Base-by-base conservation (phyloP, 257 asterid species). In the Striga asiatica region DNA sequence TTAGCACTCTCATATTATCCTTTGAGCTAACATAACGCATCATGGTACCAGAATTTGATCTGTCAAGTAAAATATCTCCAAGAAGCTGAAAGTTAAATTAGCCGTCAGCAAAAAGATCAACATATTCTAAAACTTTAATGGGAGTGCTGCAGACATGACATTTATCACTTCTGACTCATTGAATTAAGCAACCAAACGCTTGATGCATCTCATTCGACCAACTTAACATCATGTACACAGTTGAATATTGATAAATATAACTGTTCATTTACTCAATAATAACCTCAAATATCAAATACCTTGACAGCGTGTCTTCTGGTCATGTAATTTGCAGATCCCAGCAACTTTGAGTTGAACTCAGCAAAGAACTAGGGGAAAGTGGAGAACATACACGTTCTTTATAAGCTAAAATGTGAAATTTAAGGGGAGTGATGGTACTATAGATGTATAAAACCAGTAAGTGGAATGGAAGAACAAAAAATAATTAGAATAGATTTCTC, bases 1-100 rank as follows among this genome's bases (percentile, higher is more conserved):
- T 92, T 13, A 81, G 52, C 52, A 86, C 85, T 63, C 72, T 81
- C 76, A 92, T 49, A 50, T 92, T 84, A 13, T 76, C 78, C 77
- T 57, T 76, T 7, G 91, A 78, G 77, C 83, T 74, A 64, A 92
- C 97, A 60, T 92, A 88, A 29, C 88, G 86, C 42, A 80, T 56
- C 99, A 92, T 92, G 70, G 74, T 81, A 11, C 62, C 56, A 29
- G 94, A 60, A 66, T 92, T 92, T 55, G 95, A 73, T 27, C 95
- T 87, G 51, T 92, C 97, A 22, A 92, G 93, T 66, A 92, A 73
- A 41, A 92, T 77, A 56, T 88, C 93, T 57, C 98, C 97, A 67
- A 92, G 79, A 49, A 92, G 95, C 97, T 92, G 76, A 49, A 67
- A 42, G 37, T 2, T 12, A 29, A 35, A 31, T 22, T 3, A 4